A percentile compares a stretch with the other conserved stretches of the same genome.
Conservation (phyloP, 805 yeast genomes). For the Candida fluviatilis region DNA sequence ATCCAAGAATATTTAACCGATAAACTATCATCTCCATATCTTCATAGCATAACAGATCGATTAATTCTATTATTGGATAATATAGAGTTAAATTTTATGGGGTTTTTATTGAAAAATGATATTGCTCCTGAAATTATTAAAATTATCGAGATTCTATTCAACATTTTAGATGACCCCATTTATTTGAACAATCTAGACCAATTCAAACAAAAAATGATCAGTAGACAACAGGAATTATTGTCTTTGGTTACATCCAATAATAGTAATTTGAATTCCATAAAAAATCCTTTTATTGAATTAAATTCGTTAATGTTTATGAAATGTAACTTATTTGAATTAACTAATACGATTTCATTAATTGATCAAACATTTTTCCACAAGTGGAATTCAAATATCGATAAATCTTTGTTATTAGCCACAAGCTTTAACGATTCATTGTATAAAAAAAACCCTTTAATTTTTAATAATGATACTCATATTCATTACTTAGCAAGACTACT, state of each 20-base stretch:
- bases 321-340: conserved; percentile 49
- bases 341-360: conserved; percentile 61
- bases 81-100: conserved; percentile 56
- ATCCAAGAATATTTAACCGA: conserved; percentile 9
- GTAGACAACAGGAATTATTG: conserved; percentile 42
- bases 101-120: conserved; percentile 63
- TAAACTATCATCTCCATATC: not conserved
- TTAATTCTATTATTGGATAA: conserved; percentile 51
- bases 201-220: conserved; percentile 50
- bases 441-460: conserved; percentile 70
- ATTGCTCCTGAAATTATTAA: conserved; percentile 56
- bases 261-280: conserved; percentile 28
- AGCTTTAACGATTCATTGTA: conserved; percentile 41
- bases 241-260: conserved; percentile 18
- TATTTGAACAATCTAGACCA: conserved; percentile 34
- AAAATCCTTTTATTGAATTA: conserved; percentile 26
- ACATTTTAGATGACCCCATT: conserved; percentile 6
- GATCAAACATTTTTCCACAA: conserved; percentile 57
- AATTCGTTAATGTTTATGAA: conserved; percentile 51
- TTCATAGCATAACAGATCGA: conserved; percentile 41
- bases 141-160: conserved; percentile 41
- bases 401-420: conserved; percentile 63
- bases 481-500: conserved; percentile 77
- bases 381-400: conserved; percentile 82
- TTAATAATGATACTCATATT: conserved; percentile 58